Evolutionary conservation across 768 basidiomycete species (phyloP).

Genomic region (Melanogaster broomeanus): DNA sequence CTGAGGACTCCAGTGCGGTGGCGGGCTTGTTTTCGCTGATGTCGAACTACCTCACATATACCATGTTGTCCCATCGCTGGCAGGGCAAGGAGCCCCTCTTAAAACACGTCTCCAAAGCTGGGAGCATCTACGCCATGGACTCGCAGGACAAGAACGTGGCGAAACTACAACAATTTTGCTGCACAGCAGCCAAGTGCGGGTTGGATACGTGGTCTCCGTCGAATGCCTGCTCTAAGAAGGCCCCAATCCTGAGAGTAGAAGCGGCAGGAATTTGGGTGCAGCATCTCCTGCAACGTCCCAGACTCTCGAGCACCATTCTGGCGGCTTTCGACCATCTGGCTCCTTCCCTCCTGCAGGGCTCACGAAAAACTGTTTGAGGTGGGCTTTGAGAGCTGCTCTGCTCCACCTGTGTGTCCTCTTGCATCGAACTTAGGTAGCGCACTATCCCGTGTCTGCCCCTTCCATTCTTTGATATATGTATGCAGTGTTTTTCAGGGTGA

Average conservation of each 20-base stretch:
- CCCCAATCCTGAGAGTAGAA: constrained; percentile 29
- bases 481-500: neutral
- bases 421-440: constrained; percentile 8
- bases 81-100: constrained; percentile 15
- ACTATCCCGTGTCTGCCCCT: neutral
- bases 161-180: constrained; percentile 33
- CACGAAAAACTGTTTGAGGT: constrained; percentile 11
- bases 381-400: constrained; percentile 3
- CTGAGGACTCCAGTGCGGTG: neutral
- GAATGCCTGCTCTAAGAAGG: constrained; percentile 22
- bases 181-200: constrained; percentile 27
- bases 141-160: neutral
- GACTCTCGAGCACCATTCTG: constrained; percentile 22
- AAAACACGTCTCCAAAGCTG: constrained; percentile 10
- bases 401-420: constrained; percentile 25
- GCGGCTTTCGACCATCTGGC: constrained; percentile 4
- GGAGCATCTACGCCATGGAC: constrained; percentile 21
- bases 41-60: constrained; percentile 21
- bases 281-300: constrained; percentile 31
- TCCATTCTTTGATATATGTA: neutral
- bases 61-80: constrained; percentile 32
- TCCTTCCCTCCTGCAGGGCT: neutral
- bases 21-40: constrained; percentile 11
- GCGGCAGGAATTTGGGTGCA: constrained; percentile 26
- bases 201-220: constrained; percentile 18